Percentiles rank a stretch among this genome's conserved stretches.
phyloP scores from a whole-genome alignment of 164 flowering plant genomes.

The Malania oleifera region DNA sequence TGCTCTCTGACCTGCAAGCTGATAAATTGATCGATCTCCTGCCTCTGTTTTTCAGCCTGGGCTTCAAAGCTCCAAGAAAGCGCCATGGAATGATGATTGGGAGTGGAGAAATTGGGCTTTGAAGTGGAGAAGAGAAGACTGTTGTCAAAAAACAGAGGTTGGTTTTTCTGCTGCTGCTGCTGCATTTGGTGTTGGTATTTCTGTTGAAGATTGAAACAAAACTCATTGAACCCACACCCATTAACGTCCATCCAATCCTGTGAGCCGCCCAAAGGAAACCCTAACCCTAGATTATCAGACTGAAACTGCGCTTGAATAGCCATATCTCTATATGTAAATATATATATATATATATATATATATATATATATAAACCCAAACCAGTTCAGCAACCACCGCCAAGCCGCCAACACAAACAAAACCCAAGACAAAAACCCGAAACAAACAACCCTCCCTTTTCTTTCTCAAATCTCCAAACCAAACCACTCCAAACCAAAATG shows the following conservation, averaged over 20 bases:
- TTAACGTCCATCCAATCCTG: conserved; percentile 22
- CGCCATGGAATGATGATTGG: conserved; percentile 1
- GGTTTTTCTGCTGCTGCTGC: conserved; percentile 13
- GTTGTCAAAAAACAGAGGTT: conserved; percentile 1
- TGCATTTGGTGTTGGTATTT: conserved; percentile 13
- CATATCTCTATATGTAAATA: too few relatives aligned
- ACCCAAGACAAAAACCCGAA: neutral
- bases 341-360: too few relatives aligned
- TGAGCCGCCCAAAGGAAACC: conserved; percentile 18
- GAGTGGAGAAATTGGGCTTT: conserved; percentile 1
- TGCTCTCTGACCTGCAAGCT: conserved; percentile 20
- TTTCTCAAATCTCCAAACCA: neutral
- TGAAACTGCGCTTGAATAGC: conserved; percentile 55
- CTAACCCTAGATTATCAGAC: conserved; percentile 32
- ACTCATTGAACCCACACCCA: conserved; percentile 19
- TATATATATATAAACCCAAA: too few relatives aligned
- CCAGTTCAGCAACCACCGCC: neutral
- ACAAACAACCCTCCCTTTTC: neutral
- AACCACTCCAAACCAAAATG: neutral
- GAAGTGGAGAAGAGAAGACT: conserved; percentile 1
- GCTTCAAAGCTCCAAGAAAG: conserved; percentile 15
- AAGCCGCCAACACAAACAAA: too few relatives aligned
- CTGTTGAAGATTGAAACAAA: conserved; percentile 15
- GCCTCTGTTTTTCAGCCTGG: conserved; percentile 31
- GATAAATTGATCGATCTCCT: conserved; percentile 36